A percentile compares a stretch with the other conserved stretches of the same genome.
These are phyloP conservation scores for Primulina huaijiensis DNA, from an alignment of 257 asterid genomes.

Conservation along the genomic window DNA sequence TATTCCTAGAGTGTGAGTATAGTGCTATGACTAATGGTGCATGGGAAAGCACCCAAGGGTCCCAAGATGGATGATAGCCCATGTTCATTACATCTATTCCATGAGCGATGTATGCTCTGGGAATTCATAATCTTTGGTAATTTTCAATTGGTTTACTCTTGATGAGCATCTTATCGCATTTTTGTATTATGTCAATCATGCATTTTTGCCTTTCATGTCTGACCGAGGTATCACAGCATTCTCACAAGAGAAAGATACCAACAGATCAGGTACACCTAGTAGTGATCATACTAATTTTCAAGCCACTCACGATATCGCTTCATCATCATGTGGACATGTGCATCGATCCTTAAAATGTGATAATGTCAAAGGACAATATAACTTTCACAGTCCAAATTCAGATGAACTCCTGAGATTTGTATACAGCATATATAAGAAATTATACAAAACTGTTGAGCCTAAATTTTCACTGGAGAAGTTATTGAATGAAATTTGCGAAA, in stretches of 20 bases:
- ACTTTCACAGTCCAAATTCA: constrained; percentile 12
- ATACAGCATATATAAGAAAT: constrained; percentile 3
- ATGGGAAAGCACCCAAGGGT: too few species aligned
- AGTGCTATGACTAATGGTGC: too few species aligned
- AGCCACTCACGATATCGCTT: constrained; percentile 35
- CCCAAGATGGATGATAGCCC: too few species aligned
- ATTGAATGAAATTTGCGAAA: constrained; percentile 36
- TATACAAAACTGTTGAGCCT: constrained; percentile 1
- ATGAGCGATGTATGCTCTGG: neutral
- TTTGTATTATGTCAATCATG: neutral
- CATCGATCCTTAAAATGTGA: constrained; percentile 28
- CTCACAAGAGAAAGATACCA: constrained; percentile 4
- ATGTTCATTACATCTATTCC: neutral
- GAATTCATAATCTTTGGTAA: neutral
- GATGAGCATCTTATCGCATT: neutral
- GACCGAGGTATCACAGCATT: neutral
- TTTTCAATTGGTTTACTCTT: neutral
- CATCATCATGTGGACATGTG: constrained; percentile 43
- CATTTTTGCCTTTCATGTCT: constrained; percentile 23
- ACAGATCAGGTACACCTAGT: constrained; percentile 3
- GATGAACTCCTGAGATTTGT: constrained; percentile 22
- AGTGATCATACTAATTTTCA: constrained; percentile 15
- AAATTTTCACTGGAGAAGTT: constrained; percentile 30
- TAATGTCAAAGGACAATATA: neutral
- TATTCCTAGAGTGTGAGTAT: too few species aligned